Evolutionary conservation across 2,329 filamentous ascomycete genomes (phyloP).

Genomic region (Alternaria infectoria): DNA sequence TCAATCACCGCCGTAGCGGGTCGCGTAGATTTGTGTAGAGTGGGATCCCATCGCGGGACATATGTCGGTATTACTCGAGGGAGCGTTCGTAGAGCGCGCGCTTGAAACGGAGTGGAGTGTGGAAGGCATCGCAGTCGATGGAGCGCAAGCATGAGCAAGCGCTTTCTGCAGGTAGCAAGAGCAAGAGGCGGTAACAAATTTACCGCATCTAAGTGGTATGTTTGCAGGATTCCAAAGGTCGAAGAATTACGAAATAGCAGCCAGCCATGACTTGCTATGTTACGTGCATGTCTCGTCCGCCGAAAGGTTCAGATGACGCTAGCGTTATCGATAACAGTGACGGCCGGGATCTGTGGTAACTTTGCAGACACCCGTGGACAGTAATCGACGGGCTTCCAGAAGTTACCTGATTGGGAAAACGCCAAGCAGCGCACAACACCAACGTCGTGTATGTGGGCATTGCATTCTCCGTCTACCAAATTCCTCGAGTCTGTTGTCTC

Average conservation of each 20-base stretch:
- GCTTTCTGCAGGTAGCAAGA: not conserved
- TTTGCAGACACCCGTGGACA: not conserved
- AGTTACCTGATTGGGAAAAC: not conserved
- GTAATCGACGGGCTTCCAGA: not conserved
- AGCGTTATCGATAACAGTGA: constrained; percentile 4
- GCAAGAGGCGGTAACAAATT: not conserved
- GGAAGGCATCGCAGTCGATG: constrained; percentile 29
- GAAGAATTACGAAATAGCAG: not conserved
- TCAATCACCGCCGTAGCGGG: constrained; percentile 3
- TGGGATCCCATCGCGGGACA: constrained; percentile 36
- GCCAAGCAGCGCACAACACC: not conserved
- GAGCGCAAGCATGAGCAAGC: constrained; percentile 34
- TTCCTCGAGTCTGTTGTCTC: not conserved
- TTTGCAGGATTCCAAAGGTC: not conserved
- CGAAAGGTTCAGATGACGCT: not conserved
- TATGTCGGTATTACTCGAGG: constrained; percentile 32
- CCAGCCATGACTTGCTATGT: not conserved
- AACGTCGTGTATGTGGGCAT: not conserved
- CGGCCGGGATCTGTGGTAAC: not conserved
- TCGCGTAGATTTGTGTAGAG: constrained; percentile 12
- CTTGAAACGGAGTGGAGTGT: constrained; percentile 23
- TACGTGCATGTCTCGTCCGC: not conserved
- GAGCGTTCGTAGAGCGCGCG: constrained; percentile 31
- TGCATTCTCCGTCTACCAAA: not conserved
- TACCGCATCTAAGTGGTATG: not conserved